Conservation (phyloP, 2,329 filamentous ascomycete genomes). For the Sclerotinia trifoliorum region DNA sequence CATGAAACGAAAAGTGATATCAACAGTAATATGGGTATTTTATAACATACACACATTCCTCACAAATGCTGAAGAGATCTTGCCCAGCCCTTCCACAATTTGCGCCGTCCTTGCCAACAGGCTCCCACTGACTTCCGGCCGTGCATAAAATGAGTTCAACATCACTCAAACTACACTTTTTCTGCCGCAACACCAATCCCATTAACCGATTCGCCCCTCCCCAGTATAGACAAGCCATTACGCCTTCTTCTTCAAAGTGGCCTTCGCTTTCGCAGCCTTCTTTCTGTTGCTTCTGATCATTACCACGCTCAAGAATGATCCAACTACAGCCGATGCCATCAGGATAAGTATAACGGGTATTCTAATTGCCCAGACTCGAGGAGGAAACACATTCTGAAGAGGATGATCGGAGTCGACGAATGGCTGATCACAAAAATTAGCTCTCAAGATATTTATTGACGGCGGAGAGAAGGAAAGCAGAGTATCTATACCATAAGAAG, state of each 20-base stretch:
- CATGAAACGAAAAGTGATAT: neutral
- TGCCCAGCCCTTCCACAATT: constrained; percentile 5
- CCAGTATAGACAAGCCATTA: constrained; percentile 42
- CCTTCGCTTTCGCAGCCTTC: constrained; percentile 91
- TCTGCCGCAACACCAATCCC: constrained; percentile 1
- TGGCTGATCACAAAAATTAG: constrained; percentile 57
- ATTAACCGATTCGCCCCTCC: neutral
- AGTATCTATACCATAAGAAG: constrained; percentile 76
- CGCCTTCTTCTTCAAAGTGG: constrained; percentile 82
- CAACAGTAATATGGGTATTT: neutral
- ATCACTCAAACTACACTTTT: neutral
- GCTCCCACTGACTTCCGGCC: neutral
- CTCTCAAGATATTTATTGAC: neutral
- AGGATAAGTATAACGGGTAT: constrained; percentile 96
- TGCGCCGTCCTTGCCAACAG: constrained; percentile 11
- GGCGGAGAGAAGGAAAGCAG: neutral
- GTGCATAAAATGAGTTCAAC: neutral
- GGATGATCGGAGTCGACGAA: constrained; percentile 95
- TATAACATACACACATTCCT: neutral
- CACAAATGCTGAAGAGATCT: constrained; percentile 2
- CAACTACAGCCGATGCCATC: constrained; percentile 87
- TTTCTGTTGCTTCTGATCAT: constrained; percentile 99
- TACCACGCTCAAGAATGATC: constrained; percentile 91
- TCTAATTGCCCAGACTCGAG: constrained; percentile 97
- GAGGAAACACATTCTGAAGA: constrained; percentile 91